Percentiles rank a stretch among this genome's conserved stretches.
Evolutionary conservation across 805 yeast genomes (phyloP).

Genomic region (Sugiyamaella boreocaroliniensis): DNA sequence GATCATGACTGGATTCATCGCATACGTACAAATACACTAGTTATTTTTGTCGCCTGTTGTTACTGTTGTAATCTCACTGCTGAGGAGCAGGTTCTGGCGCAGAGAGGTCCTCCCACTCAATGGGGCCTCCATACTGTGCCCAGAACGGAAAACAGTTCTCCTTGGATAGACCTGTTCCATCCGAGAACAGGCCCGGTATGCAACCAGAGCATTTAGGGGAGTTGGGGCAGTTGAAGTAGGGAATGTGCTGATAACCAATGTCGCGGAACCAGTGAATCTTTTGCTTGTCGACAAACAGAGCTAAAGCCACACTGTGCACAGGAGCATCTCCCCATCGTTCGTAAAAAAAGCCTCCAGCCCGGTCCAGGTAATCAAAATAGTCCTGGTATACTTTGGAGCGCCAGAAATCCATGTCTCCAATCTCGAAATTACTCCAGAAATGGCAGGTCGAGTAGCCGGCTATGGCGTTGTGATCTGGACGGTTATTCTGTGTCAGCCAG

Average conservation of each 20-base stretch:
- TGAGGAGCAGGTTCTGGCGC: background rate
- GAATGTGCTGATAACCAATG: slow-evolving; percentile 79
- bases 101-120: slow-evolving; percentile 1
- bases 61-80: background rate
- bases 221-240: slow-evolving; percentile 74
- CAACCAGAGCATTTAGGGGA: slow-evolving; percentile 56
- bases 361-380: slow-evolving; percentile 64
- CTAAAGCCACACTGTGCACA: slow-evolving; percentile 78
- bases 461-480: slow-evolving; percentile 43
- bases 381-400: slow-evolving; percentile 53
- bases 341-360: slow-evolving; percentile 72
- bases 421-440: slow-evolving; percentile 91
- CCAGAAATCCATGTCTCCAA: slow-evolving; percentile 74
- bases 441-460: slow-evolving; percentile 71
- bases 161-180: slow-evolving; percentile 45
- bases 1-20: background rate
- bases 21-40: background rate
- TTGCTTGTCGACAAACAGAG: slow-evolving; percentile 56
- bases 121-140: slow-evolving; percentile 26
- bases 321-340: slow-evolving; percentile 99
- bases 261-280: slow-evolving; percentile 88
- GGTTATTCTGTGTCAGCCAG: slow-evolving; percentile 49
- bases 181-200: slow-evolving; percentile 47
- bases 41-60: background rate
- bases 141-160: slow-evolving; percentile 74